Conservation (phyloP, 2,329 filamentous ascomycete genomes). For the Trichocomaceae sp. region DNA sequence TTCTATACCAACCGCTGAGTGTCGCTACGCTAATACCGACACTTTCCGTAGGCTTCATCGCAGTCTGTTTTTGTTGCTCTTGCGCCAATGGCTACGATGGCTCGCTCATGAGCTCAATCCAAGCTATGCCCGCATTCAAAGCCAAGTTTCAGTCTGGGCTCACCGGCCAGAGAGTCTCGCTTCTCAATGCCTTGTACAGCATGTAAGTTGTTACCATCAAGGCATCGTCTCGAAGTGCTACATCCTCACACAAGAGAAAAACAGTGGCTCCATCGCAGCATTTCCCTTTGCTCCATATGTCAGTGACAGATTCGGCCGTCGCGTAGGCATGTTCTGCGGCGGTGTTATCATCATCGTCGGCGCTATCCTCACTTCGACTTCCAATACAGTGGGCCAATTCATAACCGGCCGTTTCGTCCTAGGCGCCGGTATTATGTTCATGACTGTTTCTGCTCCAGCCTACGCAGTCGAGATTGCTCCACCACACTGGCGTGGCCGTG, state of each 20-base stretch:
- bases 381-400: conserved; percentile 33
- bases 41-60: not conserved
- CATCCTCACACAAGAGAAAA: not conserved
- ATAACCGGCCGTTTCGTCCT: conserved; percentile 45
- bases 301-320: conserved; percentile 42
- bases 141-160: conserved; percentile 35
- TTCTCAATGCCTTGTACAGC: conserved; percentile 43
- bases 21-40: not conserved
- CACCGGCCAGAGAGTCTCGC: conserved; percentile 35
- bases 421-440: conserved; percentile 43
- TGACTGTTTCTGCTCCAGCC: conserved; percentile 46
- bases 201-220: conserved; percentile 32
- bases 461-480: conserved; percentile 46
- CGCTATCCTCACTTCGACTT: conserved; percentile 38
- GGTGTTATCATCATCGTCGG: conserved; percentile 42
- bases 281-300: conserved; percentile 39
- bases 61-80: conserved; percentile 29
- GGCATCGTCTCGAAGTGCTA: not conserved
- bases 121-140: conserved; percentile 31
- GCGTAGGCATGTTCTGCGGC: conserved; percentile 42
- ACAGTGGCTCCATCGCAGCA: conserved; percentile 35
- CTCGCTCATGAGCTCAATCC: conserved; percentile 26
- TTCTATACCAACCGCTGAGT: not conserved
- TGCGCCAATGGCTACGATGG: conserved; percentile 30
- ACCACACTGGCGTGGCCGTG: conserved; percentile 47